These are phyloP conservation scores for Phytophthora capsici DNA, from an alignment of 352 stramenopile species.

Conservation along the genomic window DNA sequence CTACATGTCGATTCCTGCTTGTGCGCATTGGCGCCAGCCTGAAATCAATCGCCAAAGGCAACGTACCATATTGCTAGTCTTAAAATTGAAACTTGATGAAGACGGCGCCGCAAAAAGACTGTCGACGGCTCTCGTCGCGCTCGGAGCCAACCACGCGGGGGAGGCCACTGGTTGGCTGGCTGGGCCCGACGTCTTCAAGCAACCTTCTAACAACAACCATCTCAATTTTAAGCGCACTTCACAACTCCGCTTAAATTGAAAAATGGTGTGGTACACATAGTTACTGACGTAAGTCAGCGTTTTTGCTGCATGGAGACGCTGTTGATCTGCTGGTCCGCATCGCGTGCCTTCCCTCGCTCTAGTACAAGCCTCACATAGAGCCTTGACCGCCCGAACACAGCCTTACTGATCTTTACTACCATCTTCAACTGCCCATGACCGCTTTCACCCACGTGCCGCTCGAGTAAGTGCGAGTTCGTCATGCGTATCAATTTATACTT, in stretches of 20 bases:
- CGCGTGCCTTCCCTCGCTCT: constrained; percentile 1
- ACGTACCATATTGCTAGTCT: constrained; percentile 88
- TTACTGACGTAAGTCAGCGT: constrained; percentile 4
- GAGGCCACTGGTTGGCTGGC: constrained; percentile 23
- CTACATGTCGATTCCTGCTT: background rate
- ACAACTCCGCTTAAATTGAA: background rate
- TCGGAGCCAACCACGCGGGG: constrained; percentile 41
- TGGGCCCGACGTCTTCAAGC: background rate
- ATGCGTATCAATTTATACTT: constrained; percentile 1
- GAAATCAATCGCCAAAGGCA: constrained; percentile 15
- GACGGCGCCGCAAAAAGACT: constrained; percentile 83
- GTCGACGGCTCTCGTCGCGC: constrained; percentile 28
- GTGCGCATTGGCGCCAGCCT: constrained; percentile 6
- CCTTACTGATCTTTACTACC: background rate
- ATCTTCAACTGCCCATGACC: constrained; percentile 25
- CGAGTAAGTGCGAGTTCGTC: constrained; percentile 22
- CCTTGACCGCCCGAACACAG: constrained; percentile 12
- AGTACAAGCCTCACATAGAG: constrained; percentile 7
- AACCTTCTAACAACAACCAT: constrained; percentile 7
- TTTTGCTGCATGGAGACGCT: constrained; percentile 30
- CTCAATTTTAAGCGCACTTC: background rate
- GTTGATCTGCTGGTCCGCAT: constrained; percentile 32
- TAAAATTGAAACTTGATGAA: constrained; percentile 90
- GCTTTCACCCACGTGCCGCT: constrained; percentile 45
- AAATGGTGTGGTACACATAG: background rate